Conservation (phyloP, 768 basidiomycete genomes). For the Dioszegia hungarica region DNA sequence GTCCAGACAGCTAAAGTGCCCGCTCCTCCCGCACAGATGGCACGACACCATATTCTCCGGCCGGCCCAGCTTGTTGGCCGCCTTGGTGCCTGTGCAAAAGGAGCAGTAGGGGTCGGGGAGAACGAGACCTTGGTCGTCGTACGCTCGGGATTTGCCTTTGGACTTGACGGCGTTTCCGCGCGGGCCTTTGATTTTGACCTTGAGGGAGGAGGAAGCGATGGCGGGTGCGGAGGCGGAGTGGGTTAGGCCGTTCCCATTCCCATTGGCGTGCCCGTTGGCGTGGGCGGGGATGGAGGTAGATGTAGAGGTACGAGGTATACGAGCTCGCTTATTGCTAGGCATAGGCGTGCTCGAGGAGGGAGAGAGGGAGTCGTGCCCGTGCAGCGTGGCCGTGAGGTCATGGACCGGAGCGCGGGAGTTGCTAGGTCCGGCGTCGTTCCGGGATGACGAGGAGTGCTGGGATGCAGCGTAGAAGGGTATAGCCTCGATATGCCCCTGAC, state of each 20-base stretch:
- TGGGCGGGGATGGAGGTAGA: conserved; percentile 2
- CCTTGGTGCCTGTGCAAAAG: conserved; percentile 68
- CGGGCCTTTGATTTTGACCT: conserved; percentile 3
- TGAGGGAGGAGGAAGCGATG: not conserved
- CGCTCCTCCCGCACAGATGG: conserved; percentile 73
- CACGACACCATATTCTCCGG: conserved; percentile 73
- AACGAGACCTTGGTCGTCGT: not conserved
- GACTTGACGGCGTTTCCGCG: not conserved
- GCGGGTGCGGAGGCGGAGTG: not conserved
- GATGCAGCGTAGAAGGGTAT: not conserved
- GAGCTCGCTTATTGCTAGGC: conserved; percentile 2
- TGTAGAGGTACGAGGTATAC: conserved; percentile 2
- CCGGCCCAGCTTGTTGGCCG: conserved; percentile 57
- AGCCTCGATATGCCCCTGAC: not conserved
- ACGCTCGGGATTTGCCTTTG: conserved; percentile 8
- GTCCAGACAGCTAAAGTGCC: conserved; percentile 87
- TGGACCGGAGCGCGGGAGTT: not conserved
- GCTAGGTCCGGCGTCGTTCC: not conserved
- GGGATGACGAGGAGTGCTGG: too few relatives aligned
- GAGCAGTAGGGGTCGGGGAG: conserved; percentile 54
- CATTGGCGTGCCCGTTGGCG: not conserved
- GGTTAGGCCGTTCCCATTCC: not conserved
- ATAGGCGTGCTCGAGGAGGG: not conserved
- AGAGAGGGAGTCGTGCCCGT: not conserved
- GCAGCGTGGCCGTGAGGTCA: not conserved